These are phyloP conservation scores for Saccharomyces hybrid DNA, from an alignment of 1,139 yeast species.

Conservation along the genomic window DNA sequence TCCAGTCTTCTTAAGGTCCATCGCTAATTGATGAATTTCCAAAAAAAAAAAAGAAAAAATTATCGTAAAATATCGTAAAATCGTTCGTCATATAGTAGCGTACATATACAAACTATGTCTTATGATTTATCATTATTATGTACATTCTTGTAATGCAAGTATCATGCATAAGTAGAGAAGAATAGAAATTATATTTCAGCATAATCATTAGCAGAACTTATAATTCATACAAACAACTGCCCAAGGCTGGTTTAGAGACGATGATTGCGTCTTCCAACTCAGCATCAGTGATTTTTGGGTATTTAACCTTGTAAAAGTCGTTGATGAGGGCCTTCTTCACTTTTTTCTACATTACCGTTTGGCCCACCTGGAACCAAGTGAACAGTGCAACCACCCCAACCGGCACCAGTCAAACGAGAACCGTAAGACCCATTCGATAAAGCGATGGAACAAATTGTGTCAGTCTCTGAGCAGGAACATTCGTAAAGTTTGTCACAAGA, in stretches of 20 bases:
- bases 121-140: background rate
- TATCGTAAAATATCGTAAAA: background rate
- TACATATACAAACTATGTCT: background rate
- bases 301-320: constrained; percentile 43
- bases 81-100: background rate
- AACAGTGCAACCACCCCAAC: constrained; percentile 70
- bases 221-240: too few species aligned
- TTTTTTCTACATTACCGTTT: constrained; percentile 36
- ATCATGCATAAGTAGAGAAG: background rate
- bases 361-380: constrained; percentile 45
- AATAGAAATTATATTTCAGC: background rate
- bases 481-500: constrained; percentile 45
- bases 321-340: constrained; percentile 43
- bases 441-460: constrained; percentile 48
- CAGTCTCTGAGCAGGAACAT: constrained; percentile 50
- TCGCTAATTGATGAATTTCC: background rate
- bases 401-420: constrained; percentile 70
- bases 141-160: background rate
- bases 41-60: background rate
- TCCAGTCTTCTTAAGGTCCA: background rate
- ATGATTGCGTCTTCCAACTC: constrained; percentile 48
- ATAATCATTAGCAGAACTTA: background rate
- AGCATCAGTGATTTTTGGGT: constrained; percentile 41
- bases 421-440: constrained; percentile 52
- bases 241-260: constrained; percentile 46